These are phyloP conservation scores for Sedum album DNA, from an alignment of 164 flowering plant species.

Conservation along the genomic window DNA sequence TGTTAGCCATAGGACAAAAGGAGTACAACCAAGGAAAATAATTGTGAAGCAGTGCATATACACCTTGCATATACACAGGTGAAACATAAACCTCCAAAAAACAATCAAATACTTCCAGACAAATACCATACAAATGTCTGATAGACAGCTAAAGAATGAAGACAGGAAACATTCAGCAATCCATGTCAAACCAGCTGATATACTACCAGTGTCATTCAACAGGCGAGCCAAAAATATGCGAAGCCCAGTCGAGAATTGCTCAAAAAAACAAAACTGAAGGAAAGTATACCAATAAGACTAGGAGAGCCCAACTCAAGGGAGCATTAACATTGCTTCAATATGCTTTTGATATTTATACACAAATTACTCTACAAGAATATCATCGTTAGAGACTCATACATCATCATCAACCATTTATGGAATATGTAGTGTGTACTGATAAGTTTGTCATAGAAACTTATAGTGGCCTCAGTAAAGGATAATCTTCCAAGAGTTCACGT, in stretches of 20 bases:
- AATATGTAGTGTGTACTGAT: background rate
- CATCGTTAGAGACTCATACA: background rate
- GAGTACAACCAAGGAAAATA: no score
- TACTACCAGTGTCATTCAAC: background rate
- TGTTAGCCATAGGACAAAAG: background rate
- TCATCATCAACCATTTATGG: background rate
- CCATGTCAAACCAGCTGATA: background rate
- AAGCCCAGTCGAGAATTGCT: no score
- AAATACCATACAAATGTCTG: background rate
- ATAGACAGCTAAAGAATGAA: no score
- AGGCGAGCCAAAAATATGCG: background rate
- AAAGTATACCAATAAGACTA: no score
- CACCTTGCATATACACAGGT: background rate
- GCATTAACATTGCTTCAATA: no score
- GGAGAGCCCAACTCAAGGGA: no score
- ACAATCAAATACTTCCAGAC: background rate
- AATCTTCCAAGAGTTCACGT: slow-evolving; percentile 84
- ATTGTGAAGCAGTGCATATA: background rate
- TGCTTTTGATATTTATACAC: no score
- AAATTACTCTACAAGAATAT: no score
- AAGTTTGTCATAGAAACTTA: slow-evolving; percentile 13
- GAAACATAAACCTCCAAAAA: background rate
- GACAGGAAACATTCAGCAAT: background rate
- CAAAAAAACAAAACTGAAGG: no score
- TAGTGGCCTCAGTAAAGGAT: slow-evolving; percentile 84